A percentile compares a stretch with the other conserved stretches of the same genome.
These are phyloP conservation scores for Gautieria morchelliformis DNA, from an alignment of 768 basidiomycete species.

Conservation along the genomic window DNA sequence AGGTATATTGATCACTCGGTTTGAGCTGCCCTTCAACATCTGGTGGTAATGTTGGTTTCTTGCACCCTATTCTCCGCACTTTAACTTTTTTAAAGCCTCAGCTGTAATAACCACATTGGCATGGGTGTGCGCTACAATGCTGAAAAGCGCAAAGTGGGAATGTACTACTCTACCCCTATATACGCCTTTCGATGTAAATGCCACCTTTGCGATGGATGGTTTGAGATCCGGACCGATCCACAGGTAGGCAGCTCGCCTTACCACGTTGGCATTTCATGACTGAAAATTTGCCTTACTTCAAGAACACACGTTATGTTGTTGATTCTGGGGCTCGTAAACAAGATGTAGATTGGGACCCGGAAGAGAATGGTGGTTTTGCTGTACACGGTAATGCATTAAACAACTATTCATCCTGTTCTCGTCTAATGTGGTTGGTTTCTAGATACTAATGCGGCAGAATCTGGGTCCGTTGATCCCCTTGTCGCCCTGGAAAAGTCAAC, in stretches of 20 bases:
- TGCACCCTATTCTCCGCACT: neutral
- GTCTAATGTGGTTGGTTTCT: neutral
- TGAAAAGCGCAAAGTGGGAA: constrained; percentile 94
- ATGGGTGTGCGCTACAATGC: constrained; percentile 99
- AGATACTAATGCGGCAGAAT: constrained; percentile 51
- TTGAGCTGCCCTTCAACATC: constrained; percentile 93
- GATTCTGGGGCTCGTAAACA: constrained; percentile 88
- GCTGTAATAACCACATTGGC: constrained; percentile 94
- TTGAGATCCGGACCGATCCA: constrained; percentile 95
- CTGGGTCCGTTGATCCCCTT: constrained; percentile 69
- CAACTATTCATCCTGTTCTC: neutral
- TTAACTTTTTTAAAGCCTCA: constrained; percentile 43
- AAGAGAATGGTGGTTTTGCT: constrained; percentile 89
- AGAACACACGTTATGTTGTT: constrained; percentile 96
- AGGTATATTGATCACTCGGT: constrained; percentile 91
- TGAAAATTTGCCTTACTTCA: neutral
- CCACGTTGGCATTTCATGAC: neutral
- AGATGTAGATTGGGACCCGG: constrained; percentile 94
- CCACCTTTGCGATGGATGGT: constrained; percentile 93
- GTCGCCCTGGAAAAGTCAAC: constrained; percentile 85
- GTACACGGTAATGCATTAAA: constrained; percentile 51
- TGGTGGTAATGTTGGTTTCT: constrained; percentile 64
- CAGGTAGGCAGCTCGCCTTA: constrained; percentile 44
- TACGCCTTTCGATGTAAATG: constrained; percentile 97
- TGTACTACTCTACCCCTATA: constrained; percentile 91